These are phyloP conservation scores for Leptomonas seymouri DNA, from an alignment of 208 protist genomes.

Conservation along the genomic window DNA sequence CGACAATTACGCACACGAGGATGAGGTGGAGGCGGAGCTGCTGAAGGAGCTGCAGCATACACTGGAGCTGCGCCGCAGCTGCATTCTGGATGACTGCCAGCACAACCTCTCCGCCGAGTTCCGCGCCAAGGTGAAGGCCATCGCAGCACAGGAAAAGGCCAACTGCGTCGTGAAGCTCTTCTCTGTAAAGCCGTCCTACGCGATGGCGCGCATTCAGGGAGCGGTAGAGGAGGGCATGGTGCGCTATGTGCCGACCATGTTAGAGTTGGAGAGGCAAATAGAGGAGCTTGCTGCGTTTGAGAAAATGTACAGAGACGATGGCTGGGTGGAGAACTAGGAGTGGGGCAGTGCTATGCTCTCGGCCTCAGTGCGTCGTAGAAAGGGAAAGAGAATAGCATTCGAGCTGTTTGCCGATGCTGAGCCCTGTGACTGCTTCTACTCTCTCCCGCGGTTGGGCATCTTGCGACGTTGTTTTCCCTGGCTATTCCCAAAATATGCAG, in stretches of 20 bases:
- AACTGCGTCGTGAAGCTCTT: slow-evolving; percentile 66
- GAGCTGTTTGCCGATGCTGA: too few relatives aligned
- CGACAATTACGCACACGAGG: slow-evolving; percentile 57
- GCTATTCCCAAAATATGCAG: too few relatives aligned
- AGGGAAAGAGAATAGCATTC: too few relatives aligned
- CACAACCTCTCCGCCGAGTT: slow-evolving; percentile 60
- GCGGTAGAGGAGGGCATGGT: slow-evolving; percentile 52
- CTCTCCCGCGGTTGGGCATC: neutral
- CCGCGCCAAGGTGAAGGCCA: slow-evolving; percentile 45
- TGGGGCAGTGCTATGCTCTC: neutral
- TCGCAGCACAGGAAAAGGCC: slow-evolving; percentile 36
- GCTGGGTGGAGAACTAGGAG: slow-evolving; percentile 53
- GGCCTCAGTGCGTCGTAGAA: too few relatives aligned
- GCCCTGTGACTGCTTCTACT: neutral
- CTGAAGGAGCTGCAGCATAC: slow-evolving; percentile 48
- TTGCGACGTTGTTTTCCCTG: too few relatives aligned
- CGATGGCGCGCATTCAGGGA: slow-evolving; percentile 53
- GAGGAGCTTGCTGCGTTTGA: slow-evolving; percentile 34
- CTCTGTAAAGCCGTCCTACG: slow-evolving; percentile 68
- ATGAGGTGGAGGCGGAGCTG: slow-evolving; percentile 59
- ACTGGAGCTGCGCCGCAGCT: slow-evolving; percentile 53
- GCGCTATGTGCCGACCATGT: slow-evolving; percentile 39
- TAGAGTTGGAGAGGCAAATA: slow-evolving; percentile 61
- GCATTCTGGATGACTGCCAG: slow-evolving; percentile 71
- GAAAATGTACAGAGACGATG: slow-evolving; percentile 53